Conservation (phyloP, 2,329 filamentous ascomycete species). For the Aureobasidium sp. region DNA sequence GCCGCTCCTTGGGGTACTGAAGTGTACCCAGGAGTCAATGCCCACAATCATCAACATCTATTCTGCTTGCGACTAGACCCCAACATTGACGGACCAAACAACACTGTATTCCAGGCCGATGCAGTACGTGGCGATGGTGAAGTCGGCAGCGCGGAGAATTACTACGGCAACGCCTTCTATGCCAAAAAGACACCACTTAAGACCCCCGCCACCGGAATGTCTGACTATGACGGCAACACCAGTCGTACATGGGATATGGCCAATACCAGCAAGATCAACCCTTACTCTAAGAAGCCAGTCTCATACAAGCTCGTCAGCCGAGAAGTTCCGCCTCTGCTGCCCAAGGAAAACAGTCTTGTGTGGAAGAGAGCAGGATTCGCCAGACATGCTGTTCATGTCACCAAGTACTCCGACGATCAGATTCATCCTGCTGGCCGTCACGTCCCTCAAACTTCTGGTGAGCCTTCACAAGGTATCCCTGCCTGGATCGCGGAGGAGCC, state of each 20-base stretch:
- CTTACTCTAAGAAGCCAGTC: constrained; percentile 75
- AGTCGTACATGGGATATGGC: constrained; percentile 84
- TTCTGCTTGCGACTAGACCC: constrained; percentile 86
- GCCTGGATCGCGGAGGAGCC: constrained; percentile 68
- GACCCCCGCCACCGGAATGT: constrained; percentile 60
- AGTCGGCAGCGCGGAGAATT: constrained; percentile 75
- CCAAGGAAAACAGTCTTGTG: constrained; percentile 72
- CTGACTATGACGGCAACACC: constrained; percentile 74
- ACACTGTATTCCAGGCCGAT: constrained; percentile 69
- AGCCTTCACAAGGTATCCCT: constrained; percentile 64
- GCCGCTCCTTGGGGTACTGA: constrained; percentile 84
- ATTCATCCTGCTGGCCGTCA: constrained; percentile 81
- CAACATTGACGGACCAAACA: constrained; percentile 76
- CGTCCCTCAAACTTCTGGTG: constrained; percentile 79
- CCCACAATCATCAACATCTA: constrained; percentile 82
- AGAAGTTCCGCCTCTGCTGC: constrained; percentile 70
- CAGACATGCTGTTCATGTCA: constrained; percentile 79
- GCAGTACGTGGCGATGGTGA: constrained; percentile 62
- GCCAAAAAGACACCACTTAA: constrained; percentile 74
- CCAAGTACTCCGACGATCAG: constrained; percentile 74
- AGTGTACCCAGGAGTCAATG: constrained; percentile 85
- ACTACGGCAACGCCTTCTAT: constrained; percentile 84
- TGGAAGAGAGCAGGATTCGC: constrained; percentile 89
- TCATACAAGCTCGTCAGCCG: constrained; percentile 86
- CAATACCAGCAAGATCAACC: constrained; percentile 77